phyloP scores from a whole-genome alignment of 371 early-diverging fungal genomes.

The Synchytrium microbalum region DNA sequence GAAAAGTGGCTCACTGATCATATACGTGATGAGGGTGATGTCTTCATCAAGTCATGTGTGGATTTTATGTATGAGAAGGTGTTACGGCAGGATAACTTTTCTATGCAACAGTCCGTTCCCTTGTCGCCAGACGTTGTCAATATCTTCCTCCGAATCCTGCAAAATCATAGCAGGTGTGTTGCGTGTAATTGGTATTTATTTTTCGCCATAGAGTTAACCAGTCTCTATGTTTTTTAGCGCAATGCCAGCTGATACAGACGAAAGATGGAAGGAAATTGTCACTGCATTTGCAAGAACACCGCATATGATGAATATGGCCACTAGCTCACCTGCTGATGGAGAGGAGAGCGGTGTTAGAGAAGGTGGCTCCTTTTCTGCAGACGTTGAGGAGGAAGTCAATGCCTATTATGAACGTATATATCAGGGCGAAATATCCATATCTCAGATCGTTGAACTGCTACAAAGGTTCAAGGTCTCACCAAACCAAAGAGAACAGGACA shows the following conservation, averaged over 20 bases:
- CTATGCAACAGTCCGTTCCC: conserved; percentile 37
- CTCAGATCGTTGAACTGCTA: conserved; percentile 65
- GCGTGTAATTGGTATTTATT: not conserved
- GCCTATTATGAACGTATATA: conserved; percentile 70
- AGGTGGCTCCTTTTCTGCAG: conserved; percentile 31
- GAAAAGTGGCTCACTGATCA: conserved; percentile 84
- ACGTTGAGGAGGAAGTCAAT: conserved; percentile 73
- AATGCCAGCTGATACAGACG: conserved; percentile 53
- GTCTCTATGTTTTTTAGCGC: conserved; percentile 26
- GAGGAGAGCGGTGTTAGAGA: conserved; percentile 21
- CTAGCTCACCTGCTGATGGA: conserved; percentile 13
- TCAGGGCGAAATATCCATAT: conserved; percentile 62
- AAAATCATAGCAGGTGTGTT: conserved; percentile 27
- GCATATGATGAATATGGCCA: conserved; percentile 4
- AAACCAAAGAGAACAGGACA: conserved; percentile 60
- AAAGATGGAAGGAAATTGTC: conserved; percentile 51
- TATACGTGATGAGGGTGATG: conserved; percentile 53
- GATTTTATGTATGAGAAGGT: conserved; percentile 71
- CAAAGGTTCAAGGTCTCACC: conserved; percentile 61
- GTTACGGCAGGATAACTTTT: conserved; percentile 6
- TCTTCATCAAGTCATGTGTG: conserved; percentile 63
- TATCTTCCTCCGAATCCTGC: conserved; percentile 60
- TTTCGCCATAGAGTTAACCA: conserved; percentile 5
- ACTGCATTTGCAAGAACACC: conserved; percentile 51
- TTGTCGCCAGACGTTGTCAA: conserved; percentile 61